Base-by-base conservation (phyloP, 495 filamentous ascomycete genomes). In the Hypomontagnella submonticulosa region DNA sequence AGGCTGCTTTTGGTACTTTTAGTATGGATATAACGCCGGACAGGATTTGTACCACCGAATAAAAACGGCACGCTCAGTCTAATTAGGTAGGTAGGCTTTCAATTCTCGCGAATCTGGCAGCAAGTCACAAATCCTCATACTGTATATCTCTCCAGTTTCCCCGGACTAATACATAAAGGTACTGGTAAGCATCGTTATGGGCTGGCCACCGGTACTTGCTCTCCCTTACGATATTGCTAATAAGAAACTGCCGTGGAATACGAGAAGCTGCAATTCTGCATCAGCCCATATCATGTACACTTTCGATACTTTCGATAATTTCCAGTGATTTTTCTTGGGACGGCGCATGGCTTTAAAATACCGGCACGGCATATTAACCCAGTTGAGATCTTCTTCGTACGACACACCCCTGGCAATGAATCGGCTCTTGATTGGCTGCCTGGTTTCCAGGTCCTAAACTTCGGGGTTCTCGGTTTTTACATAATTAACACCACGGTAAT, bases 281-380 rank as follows among this genome's bases (percentile, higher is more conserved):
- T 61, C 57, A 61, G 63, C 43, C 57, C 57, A 67, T 33, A 36
- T 54, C 56, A 54, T 56, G 63, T 44, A 60, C 15, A 20, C 7
- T 43, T 43, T 18, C 18, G 42, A 42, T 42, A 47, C 19, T 55
- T 47, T 41, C 10, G n/a, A n/a, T n/a, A n/a, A n/a, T n/a, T n/a
- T n/a, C 5, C 16, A 33, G 5, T 48, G 36, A 11, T 38, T 32
- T n/a, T 52, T 50, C 47, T 27, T 41, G 10, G 44, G 47, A 33
- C 50, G 42, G 23, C 41, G 37, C 62, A 49, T 38, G 36, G 50
- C 52, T 52, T 32, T 61, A 61, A 57, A 66, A 54, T 37, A 51
- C 61, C 43, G 55, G 36, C 38, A 43, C 56, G 27, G 49, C 49
- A 33, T 41, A 18, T 59, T 56, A 47, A 61, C 51, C 63, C 37